A percentile compares a stretch with the other conserved stretches of the same genome.
Conservation (phyloP, 2,329 filamentous ascomycete genomes). For the Cordyceps javanica region DNA sequence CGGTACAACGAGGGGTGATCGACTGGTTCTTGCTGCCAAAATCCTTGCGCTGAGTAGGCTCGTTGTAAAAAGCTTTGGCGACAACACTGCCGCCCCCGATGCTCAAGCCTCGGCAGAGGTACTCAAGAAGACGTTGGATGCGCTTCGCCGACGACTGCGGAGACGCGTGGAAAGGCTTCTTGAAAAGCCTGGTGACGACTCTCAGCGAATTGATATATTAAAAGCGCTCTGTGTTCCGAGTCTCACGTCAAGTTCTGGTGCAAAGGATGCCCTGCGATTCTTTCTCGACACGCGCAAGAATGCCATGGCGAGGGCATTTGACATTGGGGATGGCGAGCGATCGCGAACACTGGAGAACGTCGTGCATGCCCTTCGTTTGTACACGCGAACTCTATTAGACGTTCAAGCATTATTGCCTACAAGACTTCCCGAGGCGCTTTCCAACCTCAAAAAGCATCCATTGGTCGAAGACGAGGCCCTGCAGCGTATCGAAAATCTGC, state of each 20-base stretch:
- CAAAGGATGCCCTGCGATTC: constrained; percentile 70
- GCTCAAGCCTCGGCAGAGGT: constrained; percentile 44
- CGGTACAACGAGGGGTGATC: constrained; percentile 36
- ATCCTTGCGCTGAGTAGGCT: constrained; percentile 70
- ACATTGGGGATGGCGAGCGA: constrained; percentile 38
- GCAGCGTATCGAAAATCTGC: constrained; percentile 59
- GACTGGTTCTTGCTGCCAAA: constrained; percentile 58
- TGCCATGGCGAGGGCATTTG: constrained; percentile 59
- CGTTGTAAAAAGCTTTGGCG: constrained; percentile 65
- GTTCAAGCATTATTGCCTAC: constrained; percentile 71
- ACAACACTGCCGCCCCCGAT: constrained; percentile 32
- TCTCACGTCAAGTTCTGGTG: constrained; percentile 71
- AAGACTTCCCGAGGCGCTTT: constrained; percentile 63
- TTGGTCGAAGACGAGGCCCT: constrained; percentile 68
- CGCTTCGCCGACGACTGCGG: constrained; percentile 57
- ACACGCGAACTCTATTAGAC: constrained; percentile 69
- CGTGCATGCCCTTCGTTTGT: constrained; percentile 62
- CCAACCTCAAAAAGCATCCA: constrained; percentile 60
- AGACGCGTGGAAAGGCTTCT: constrained; percentile 65
- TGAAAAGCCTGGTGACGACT: constrained; percentile 50
- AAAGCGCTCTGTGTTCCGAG: constrained; percentile 78
- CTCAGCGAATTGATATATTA: constrained; percentile 49
- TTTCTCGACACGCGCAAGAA: constrained; percentile 69
- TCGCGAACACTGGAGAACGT: constrained; percentile 42
- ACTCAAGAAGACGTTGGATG: constrained; percentile 57